Base-by-base conservation (phyloP, 1,139 yeast genomes). In the Pichia sp. region DNA sequence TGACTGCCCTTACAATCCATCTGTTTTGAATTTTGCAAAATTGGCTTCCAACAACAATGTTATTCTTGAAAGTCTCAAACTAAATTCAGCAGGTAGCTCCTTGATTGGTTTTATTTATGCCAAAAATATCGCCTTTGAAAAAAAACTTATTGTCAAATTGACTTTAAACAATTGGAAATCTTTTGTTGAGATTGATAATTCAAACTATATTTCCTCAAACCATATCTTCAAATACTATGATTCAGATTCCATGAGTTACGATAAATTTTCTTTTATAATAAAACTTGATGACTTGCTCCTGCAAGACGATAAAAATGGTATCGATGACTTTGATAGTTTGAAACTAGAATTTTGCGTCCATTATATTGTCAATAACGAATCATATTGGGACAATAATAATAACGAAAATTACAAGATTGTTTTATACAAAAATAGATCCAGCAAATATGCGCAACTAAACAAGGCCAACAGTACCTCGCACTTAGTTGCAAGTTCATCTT, bases 311-410 rank as follows among this genome's bases (percentile, higher is more conserved):
- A n/a, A n/a, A n/a, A n/a, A n/a, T n/a, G n/a, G n/a, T n/a, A n/a
- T n/a, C n/a, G 50, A 29, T 29, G 10, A 29, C 10, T 29, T 29
- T 29, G 10, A 10, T 29, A 29, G 33, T 29, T 55, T 65, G 46
- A 61, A 62, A 48, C 58, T 62, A 46, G 64, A 61, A 52, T 71
- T 85, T 55, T 85, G 95, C 58, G 72, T 85, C 41, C 73, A 77
- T 46, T 86, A 79, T 61, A 61, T 60, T 44, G 67, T 74, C 37
- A 66, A 68, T 37, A 69, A 69, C 35, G 51, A 56, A 10, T 85
- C 78, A 51, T 75, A 60, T 58, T 86, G 95, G 95, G 95, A 86
- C 63, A 85, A 83, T 65, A 86, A 87, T 62, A 50, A 65, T 39
- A 60, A 56, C 38, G 63, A 67, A 45, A 85, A 86, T 62, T 86